A percentile compares a stretch with the other conserved stretches of the same genome.
Evolutionary conservation across 768 basidiomycete genomes (phyloP).

Genomic region (Pisolithus tinctorius): DNA sequence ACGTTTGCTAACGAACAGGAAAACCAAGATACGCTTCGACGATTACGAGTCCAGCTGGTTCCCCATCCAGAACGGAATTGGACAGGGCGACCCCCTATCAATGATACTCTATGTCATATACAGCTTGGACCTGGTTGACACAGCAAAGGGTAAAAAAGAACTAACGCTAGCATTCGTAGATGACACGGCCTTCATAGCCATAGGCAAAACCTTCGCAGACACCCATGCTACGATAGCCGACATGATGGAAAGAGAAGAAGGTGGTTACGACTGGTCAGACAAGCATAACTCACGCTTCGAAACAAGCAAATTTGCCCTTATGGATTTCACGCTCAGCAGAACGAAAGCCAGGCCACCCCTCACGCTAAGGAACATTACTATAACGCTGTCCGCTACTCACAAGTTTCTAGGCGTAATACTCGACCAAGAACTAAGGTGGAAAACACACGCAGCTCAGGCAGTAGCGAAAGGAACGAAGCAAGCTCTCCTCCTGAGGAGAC

Average conservation of each 20-base stretch:
- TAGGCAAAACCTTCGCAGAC: not conserved
- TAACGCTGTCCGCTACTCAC: not conserved
- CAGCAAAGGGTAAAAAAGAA: not conserved
- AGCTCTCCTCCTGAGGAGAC: not conserved
- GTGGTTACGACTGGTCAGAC: not conserved
- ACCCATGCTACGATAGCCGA: not conserved
- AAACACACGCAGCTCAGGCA: not conserved
- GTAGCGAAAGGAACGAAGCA: not conserved
- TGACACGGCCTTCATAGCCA: too few relatives aligned
- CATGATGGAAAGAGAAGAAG: not conserved
- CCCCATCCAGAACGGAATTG: not conserved
- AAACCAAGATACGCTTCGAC: not conserved
- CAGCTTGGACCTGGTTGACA: not conserved
- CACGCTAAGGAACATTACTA: not conserved
- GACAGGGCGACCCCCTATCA: not conserved
- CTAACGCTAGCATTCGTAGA: not conserved
- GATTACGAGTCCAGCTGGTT: not conserved
- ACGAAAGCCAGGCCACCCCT: not conserved
- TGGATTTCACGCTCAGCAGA: not conserved
- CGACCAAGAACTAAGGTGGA: conserved; percentile 1
- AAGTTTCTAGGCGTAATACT: conserved; percentile 2
- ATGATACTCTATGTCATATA: not conserved
- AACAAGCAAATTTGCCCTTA: not conserved
- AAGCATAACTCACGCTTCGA: not conserved
- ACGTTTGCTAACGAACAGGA: not conserved